A percentile compares a stretch with the other conserved stretches of the same genome.
Conservation (phyloP, 768 basidiomycete genomes). For the Phanerochaete carnosa region DNA sequence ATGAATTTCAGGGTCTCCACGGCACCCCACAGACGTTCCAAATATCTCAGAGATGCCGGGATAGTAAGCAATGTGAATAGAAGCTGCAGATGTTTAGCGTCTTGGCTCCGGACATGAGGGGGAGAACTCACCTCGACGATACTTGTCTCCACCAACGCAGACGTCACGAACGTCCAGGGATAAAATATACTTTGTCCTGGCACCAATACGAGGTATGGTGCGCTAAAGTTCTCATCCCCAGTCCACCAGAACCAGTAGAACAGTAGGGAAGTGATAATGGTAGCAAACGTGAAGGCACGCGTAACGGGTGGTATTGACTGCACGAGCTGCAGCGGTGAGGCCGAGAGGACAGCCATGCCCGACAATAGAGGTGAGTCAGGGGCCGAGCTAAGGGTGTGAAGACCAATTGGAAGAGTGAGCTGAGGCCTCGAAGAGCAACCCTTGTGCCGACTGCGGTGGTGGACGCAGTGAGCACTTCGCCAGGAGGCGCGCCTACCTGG, state of each 20-base stretch:
- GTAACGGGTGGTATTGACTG: constrained; percentile 78
- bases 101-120: neutral
- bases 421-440: neutral
- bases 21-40: constrained; percentile 94
- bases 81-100: constrained; percentile 51
- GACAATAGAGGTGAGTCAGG: neutral
- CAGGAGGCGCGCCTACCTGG: neutral
- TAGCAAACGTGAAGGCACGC: constrained; percentile 63
- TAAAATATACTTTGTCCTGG: constrained; percentile 80
- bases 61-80: constrained; percentile 72
- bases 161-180: constrained; percentile 94
- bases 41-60: constrained; percentile 80
- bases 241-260: constrained; percentile 67
- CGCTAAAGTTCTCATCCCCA: constrained; percentile 33
- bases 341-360: constrained; percentile 72
- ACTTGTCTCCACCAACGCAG: constrained; percentile 81
- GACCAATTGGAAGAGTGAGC: neutral
- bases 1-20: constrained; percentile 86
- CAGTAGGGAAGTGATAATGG: constrained; percentile 52
- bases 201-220: constrained; percentile 73
- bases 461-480: constrained; percentile 8
- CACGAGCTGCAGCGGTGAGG: constrained; percentile 58
- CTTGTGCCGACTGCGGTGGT: constrained; percentile 1
- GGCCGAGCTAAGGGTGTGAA: neutral
- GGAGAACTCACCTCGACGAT: constrained; percentile 69